Conservation (phyloP, 108 stramenopile genomes). For the Asterionellopsis glacialis region DNA sequence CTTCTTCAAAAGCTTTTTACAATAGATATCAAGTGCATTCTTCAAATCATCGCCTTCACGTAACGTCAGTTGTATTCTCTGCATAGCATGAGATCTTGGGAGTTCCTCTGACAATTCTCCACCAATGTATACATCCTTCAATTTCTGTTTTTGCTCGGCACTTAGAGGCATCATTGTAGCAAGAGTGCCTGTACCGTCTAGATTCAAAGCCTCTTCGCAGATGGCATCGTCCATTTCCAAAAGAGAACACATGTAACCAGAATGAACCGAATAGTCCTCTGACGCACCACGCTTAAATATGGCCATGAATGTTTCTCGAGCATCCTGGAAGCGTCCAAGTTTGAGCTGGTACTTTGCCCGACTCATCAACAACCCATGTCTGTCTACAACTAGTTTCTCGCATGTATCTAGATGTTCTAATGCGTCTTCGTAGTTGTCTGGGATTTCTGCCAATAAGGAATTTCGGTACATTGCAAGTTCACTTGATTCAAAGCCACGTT, state of each 20-base stretch:
- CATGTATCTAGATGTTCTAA: constrained; percentile 72
- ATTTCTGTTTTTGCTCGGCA: constrained; percentile 37
- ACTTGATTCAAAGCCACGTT: constrained; percentile 81
- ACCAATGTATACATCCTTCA: constrained; percentile 59
- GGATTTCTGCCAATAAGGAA: constrained; percentile 71
- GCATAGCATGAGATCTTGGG: constrained; percentile 48
- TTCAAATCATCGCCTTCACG: constrained; percentile 58
- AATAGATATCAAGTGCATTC: constrained; percentile 52
- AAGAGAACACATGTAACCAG: constrained; percentile 87
- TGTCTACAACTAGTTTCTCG: constrained; percentile 64
- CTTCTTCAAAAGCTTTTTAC: constrained; percentile 66
- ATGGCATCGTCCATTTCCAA: constrained; percentile 49
- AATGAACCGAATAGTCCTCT: constrained; percentile 90
- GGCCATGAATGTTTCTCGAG: constrained; percentile 44
- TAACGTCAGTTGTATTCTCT: constrained; percentile 66
- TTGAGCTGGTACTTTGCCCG: constrained; percentile 69
- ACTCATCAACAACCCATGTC: constrained; percentile 55
- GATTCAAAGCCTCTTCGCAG: constrained; percentile 31
- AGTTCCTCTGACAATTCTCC: constrained; percentile 32
- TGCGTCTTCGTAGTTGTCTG: constrained; percentile 73
- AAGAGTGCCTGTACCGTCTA: constrained; percentile 64
- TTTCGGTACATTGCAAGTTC: constrained; percentile 93
- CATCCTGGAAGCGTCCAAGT: constrained; percentile 65
- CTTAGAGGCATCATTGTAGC: constrained; percentile 52
- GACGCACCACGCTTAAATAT: constrained; percentile 71